Evolutionary conservation across 306 rosid genomes (phyloP), one percentile per base, ranked within the genome.

Genomic region (Herpetospermum pedunculosum): DNA sequence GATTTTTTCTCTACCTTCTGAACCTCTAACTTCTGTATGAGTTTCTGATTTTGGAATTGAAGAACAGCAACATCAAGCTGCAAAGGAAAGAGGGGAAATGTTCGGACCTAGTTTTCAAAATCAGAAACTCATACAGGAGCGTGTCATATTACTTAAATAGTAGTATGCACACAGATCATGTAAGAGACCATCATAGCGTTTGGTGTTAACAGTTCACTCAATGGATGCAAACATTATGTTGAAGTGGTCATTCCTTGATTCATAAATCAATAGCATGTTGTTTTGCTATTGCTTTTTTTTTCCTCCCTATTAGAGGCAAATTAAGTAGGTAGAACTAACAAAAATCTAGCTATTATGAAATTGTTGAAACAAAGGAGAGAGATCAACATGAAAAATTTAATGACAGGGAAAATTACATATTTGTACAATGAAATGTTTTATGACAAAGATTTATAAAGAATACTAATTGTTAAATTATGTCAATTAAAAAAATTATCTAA

Each of bases 31-130:
- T 91, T 95, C 85, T 92, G 92, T 23, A 72, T 78, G 76, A 95
- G 96, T 84, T 88, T 95, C 85, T 91, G 96, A 81, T 91, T 95
- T 84, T 88, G 97, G 86, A 60, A 88, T 79, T 91, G 96, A 83
- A 95, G 92, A 74, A 95, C 90, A 65, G 89, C 63, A 79, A 91
- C 81, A 77, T 89, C 96, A 81, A 89, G 89, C 99, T 95, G 81
- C 79, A 88, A 26, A 15, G 38, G 73, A 25, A 44, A 68, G 12
- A 26, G 30, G 54, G 38, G 38, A 43, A 43, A 69, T 28, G 21
- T 60, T 69, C 23, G 8, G 54, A 43, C 73, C 73, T 69, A 15
- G 49, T 69, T 69, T 44, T 44, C 25, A 15, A n/a, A n/a, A n/a
- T n/a, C n/a, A n/a, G n/a, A n/a, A n/a, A n/a, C n/a, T n/a, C n/a